Base-by-base conservation (phyloP, 805 yeast genomes). In the Komagataella populi region DNA sequence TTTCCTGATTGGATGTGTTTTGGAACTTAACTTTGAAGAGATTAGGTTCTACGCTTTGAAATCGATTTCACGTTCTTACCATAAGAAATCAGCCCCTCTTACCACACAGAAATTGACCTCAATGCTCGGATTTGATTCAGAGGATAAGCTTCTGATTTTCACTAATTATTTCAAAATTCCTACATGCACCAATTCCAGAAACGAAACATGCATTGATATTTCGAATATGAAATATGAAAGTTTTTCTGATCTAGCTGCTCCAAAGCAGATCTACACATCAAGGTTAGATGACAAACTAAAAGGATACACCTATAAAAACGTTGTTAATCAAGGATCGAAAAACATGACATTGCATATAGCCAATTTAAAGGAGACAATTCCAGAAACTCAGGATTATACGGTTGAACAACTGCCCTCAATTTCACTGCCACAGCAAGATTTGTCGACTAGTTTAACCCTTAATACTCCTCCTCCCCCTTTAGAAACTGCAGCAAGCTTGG, bases 21-120 rank as follows among this genome's bases (percentile, higher is more conserved):
- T 87, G 17, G 96, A 93, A 62, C 79, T 82, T 2, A 89, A 85
- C 57, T 80, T 87, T 60, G 86, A 84, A 58, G 91, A 88, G 52
- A 71, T 89, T 3, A 66, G 97, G 47, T 81, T 84, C 56, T 79
- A 80, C 58, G 89, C 91, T 0, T 61, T 91, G 52, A 79, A 78
- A 57, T 69, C 87, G 0, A 70, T 93, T 69, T 68, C 84, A 3
- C 70, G 77, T 53, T 69, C 89, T 0, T 74, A 79, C 53, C 95
- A 90, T 59, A 73, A 81, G 2, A 83, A 80, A 52, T 82, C 87
- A 2, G 84, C 79, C 57, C 83, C 88, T 1, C 77, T 83, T 54
- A 71, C 81, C 3, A 71, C 78, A 0, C 58, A 60, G 1, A 62
- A 74, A 7, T 63, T 90, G 14, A 63, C 66, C 17, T 62, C 66